A percentile compares a stretch with the other conserved stretches of the same genome.
Evolutionary conservation across 176 grass and related monocot species (phyloP).

Genomic region (Chrysopogon serrulatus): DNA sequence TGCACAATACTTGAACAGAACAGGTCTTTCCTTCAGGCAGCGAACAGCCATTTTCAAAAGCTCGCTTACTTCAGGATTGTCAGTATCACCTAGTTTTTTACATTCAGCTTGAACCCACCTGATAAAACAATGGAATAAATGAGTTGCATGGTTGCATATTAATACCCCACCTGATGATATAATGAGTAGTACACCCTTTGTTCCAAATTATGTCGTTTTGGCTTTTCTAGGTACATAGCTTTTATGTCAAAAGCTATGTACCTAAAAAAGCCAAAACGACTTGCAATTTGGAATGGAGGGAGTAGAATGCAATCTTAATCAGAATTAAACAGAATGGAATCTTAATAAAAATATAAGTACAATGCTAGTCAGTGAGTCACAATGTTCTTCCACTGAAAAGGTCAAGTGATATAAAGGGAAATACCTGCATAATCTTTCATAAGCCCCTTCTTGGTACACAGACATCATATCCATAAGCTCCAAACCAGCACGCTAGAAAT

Average conservation of each 20-base stretch:
- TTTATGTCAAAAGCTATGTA: neutral
- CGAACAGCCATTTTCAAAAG: constrained; percentile 87
- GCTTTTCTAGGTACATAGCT: neutral
- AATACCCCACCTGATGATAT: constrained; percentile 7
- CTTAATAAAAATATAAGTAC: neutral
- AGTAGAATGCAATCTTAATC: too few relatives aligned
- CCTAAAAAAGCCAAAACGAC: too few relatives aligned
- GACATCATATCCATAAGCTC: constrained; percentile 99
- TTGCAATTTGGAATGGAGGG: too few relatives aligned
- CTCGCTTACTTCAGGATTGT: constrained; percentile 92
- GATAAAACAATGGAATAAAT: neutral
- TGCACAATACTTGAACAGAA: constrained; percentile 96
- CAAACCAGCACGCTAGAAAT: constrained; percentile 88
- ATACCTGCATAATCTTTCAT: constrained; percentile 96
- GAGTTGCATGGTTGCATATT: neutral
- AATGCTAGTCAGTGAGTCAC: neutral
- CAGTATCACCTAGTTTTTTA: constrained; percentile 88
- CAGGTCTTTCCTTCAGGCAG: constrained; percentile 90
- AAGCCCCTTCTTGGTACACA: constrained; percentile 99
- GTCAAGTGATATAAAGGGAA: neutral
- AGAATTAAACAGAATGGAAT: neutral
- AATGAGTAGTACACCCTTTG: neutral
- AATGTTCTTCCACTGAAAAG: neutral
- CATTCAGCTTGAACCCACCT: constrained; percentile 99
- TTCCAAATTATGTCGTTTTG: neutral